Evolutionary conservation across 176 grass and related monocot genomes (phyloP), one percentile per base, ranked within the genome.

Genomic region (Raddia guianensis): DNA sequence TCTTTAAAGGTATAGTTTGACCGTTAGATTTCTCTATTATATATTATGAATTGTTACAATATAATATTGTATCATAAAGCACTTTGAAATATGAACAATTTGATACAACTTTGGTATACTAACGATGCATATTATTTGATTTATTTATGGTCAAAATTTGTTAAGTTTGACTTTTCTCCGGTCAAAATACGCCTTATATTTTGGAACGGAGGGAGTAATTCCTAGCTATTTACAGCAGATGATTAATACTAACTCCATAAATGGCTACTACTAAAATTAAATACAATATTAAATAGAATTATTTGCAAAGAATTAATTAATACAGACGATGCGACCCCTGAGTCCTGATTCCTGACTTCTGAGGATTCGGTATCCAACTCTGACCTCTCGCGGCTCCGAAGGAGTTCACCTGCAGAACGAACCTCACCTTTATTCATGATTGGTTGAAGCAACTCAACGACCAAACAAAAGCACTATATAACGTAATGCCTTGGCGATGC

Each of bases 371-470:
- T 55, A 53, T 10, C 72, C 37, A 58, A 34, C 64, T 6, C 6
- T 46, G 74, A 82, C 73, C 67, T 33, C 49, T 62, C 81, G 40
- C 81, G 40, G 8, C 20, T 69, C 11, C 10, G n/a, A 79, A 80
- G 35, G 61, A 16, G 37, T 33, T 50, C 68, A 12, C 46, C 0
- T 19, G 58, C 66, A 42, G 10, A 27, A 0, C 9, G 16, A 70
- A 48, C 51, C 75, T 68, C 45, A 12, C 48, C 6, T 5, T 61
- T 32, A 66, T 40, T 48, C 16, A 20, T 7, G 49, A 34, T 40
- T 79, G 45, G 15, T 49, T 51, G 50, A 72, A 72, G 33, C 20
- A 44, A 49, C 59, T 50, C 63, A 5, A 21, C 44, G 73, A 82
- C 66, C 83, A 63, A 62, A 64, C 67, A 78, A 20, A 18, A 47